These are phyloP conservation scores for Saccharomyces hybrid DNA, from an alignment of 1,139 yeast genomes.

Conservation along the genomic window DNA sequence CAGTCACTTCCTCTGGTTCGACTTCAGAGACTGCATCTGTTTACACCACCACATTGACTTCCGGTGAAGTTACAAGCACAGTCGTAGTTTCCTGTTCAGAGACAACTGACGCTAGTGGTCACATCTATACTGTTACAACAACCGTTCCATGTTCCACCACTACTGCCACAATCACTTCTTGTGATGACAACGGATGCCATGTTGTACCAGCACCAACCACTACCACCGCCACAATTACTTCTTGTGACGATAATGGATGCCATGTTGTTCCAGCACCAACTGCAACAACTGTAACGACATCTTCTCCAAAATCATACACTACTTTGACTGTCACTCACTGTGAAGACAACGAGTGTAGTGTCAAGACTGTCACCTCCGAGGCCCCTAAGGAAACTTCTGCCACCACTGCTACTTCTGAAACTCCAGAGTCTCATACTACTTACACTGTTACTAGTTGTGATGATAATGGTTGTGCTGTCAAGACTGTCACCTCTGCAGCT, in stretches of 20 bases:
- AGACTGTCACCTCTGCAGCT: no score
- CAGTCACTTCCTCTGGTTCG: background rate
- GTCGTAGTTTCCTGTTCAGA: slow-evolving; percentile 3
- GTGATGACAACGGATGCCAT: slow-evolving; percentile 2
- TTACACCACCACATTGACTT: slow-evolving; percentile 5
- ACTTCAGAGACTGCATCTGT: background rate
- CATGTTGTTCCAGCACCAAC: no score
- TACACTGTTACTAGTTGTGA: no score
- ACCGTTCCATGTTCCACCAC: slow-evolving; percentile 4
- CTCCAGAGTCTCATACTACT: no score
- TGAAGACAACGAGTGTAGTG: background rate
- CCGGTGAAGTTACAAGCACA: slow-evolving; percentile 4
- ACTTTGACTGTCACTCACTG: background rate
- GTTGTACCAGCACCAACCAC: no score
- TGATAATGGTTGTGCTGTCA: no score
- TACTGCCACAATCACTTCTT: slow-evolving; percentile 6
- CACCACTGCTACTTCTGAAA: no score
- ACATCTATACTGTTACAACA: slow-evolving; percentile 3
- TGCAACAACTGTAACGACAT: background rate
- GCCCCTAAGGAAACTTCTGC: background rate
- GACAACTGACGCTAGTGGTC: slow-evolving; percentile 3
- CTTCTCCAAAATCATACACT: background rate
- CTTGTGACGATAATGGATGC: no score
- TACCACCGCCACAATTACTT: no score
- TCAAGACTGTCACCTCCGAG: background rate